These are phyloP conservation scores for Trichoderma sp. DNA, from an alignment of 2,329 filamentous ascomycete genomes.

Conservation along the genomic window DNA sequence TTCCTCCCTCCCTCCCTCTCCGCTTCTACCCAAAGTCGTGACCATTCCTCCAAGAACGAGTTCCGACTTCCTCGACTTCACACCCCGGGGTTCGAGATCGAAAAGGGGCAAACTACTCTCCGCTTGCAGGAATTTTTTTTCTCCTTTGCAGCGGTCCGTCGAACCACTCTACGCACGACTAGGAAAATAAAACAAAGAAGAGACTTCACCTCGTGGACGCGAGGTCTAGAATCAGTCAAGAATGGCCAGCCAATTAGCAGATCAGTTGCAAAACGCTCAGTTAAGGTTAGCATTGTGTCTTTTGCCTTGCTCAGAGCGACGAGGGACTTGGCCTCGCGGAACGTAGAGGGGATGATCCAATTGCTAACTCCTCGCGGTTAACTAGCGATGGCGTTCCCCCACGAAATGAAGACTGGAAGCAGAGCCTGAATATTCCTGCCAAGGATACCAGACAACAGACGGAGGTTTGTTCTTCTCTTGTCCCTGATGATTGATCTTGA, in stretches of 20 bases:
- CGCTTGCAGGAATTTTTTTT: conserved; percentile 18
- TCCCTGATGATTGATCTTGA: conserved; percentile 4
- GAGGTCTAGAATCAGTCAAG: conserved; percentile 28
- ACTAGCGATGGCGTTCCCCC: conserved; percentile 44
- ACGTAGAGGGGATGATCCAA: background rate
- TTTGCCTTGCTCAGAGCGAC: conserved; percentile 16
- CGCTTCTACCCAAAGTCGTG: conserved; percentile 12
- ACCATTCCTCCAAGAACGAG: background rate
- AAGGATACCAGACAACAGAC: conserved; percentile 79
- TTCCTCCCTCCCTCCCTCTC: background rate
- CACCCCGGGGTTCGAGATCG: background rate
- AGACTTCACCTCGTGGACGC: conserved; percentile 27
- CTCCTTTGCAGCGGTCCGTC: conserved; percentile 24
- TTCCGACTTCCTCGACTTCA: background rate
- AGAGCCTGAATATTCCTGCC: conserved; percentile 65
- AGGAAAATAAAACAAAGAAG: conserved; percentile 16
- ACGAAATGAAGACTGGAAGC: conserved; percentile 65
- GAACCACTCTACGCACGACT: background rate
- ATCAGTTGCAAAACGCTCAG: conserved; percentile 42
- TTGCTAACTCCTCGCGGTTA: background rate
- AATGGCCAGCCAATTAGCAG: conserved; percentile 47
- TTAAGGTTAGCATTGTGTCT: conserved; percentile 36
- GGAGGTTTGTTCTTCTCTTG: conserved; percentile 51
- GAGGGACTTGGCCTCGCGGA: background rate
- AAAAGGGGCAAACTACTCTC: conserved; percentile 1